Evolutionary conservation across 2,329 filamentous ascomycete species (phyloP), one percentile per base, ranked within the genome.

Genomic region (Rhynchosporium agropyri): DNA sequence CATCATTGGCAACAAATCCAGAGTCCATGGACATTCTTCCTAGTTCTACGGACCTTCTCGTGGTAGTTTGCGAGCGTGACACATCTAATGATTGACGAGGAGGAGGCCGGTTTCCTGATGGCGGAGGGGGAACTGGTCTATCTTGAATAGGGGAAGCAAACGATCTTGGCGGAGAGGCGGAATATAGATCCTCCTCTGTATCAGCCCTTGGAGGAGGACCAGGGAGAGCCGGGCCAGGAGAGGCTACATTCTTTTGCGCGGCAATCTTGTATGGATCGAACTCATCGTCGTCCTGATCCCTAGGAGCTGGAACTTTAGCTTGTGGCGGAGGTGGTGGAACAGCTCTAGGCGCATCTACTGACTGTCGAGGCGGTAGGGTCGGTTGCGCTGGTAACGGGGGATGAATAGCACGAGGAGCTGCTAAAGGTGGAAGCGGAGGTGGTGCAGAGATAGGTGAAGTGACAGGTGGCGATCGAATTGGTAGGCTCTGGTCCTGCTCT

Each of bases 1-100:
- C 78, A 64, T 98, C 93, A 61, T 88, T 88, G 46, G 95, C 95
- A 66, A 98, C 94, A 73, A 88, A 96, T 1, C 92, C 91, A 50
- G 89, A 87, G 68, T 94, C 91, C 63, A 87, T 83, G 5, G 88
- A 89, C 75, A 91, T 88, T 53, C 94, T 86, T 45, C 83, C 77
- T 61, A 90, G 80, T 68, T 99, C 95, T 76, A 90, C 85, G 28
- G 74, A 76, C 63, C 83, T 78, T 60, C 87, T 83, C 31, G 78
- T 73, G 59, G 76, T 78, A 3, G 77, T 77, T 33, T 78, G 74
- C 15, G 76, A 77, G 64, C 89, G 82, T 42, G 82, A 79, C 12
- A 88, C 77, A 71, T 95, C 91, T 58, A 88, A 71, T 12, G 89
- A 92, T 72, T 85, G 83, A 55, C 86, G 82, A 36, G 76, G 81